Evolutionary conservation across 805 yeast genomes (phyloP), one percentile per base, ranked within the genome.

Genomic region (Ogataea salicorniae): DNA sequence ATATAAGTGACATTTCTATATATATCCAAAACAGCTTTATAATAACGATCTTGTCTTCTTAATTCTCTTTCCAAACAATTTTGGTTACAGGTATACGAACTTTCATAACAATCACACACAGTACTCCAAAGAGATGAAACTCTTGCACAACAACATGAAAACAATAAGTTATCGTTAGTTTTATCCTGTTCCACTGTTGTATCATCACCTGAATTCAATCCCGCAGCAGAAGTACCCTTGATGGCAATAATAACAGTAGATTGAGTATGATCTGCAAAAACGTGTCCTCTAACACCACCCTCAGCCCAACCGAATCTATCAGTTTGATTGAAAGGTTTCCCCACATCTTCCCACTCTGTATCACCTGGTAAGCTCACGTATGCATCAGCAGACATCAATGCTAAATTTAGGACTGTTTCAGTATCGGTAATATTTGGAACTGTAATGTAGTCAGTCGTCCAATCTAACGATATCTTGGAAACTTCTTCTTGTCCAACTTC

Each of bases 111-210:
- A 64, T 90, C 97, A 68, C 99, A 94, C 1, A 90, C 98, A 0
- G 97, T 86, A 7, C 84, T 80, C 99, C 98, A 94, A 66, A 88
- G 67, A 54, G 89, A 90, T 36, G 94, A 80, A 1, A 92, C 84
- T 36, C 97, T 75, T 0, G 96, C 98, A 69, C 99, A 94, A 64
- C 99, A 94, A 65, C 99, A 94, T 11, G 95, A 87, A 63, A 94
- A 94, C 34, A 94, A 68, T 48, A 92, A 61, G 60, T 94, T 94
- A 63, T 94, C 98, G 63, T 92, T 94, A 29, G 75, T 66, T 64
- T 87, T 89, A 63, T 94, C 99, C 49, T 80, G 82, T 0, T 75
- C 79, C 0, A 86, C 83, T 0, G 98, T 92, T 43, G 85, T 96
- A 5, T 61, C 57, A 40, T 63, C 68, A 38, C 60, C 63, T 5